A percentile compares a stretch with the other conserved stretches of the same genome.
phyloP scores from a whole-genome alignment of 371 early-diverging fungal species.

The Mortierella sp. region DNA sequence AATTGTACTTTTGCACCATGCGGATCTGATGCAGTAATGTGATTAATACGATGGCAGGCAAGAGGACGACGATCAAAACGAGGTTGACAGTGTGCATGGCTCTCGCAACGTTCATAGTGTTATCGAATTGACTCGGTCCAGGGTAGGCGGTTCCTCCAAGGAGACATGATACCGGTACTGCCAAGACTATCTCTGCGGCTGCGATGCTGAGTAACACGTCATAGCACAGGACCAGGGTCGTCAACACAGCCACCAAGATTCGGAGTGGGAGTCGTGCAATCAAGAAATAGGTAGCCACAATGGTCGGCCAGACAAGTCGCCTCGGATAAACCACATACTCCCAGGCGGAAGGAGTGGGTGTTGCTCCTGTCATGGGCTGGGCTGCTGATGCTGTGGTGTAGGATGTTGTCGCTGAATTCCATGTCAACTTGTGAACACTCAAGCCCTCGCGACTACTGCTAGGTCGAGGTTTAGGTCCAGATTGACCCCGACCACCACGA shows the following conservation, averaged over 20 bases:
- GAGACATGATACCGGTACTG: constrained; percentile 44
- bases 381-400: constrained; percentile 45
- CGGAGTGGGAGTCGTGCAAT: constrained; percentile 49
- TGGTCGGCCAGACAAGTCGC: constrained; percentile 31
- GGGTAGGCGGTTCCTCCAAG: constrained; percentile 46
- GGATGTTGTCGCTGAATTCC: constrained; percentile 52
- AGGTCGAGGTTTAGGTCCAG: constrained; percentile 19
- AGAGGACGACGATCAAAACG: constrained; percentile 31
- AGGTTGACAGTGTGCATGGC: constrained; percentile 54
- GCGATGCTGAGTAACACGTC: constrained; percentile 45
- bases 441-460: constrained; percentile 22
- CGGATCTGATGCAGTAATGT: constrained; percentile 47
- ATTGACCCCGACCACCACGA: background rate
- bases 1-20: constrained; percentile 55
- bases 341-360: constrained; percentile 44
- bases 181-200: constrained; percentile 41
- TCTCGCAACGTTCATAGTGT: constrained; percentile 52
- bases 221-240: constrained; percentile 47
- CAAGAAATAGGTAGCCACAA: constrained; percentile 32
- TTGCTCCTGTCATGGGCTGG: constrained; percentile 38
- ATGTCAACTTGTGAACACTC: constrained; percentile 39
- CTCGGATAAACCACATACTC: constrained; percentile 41
- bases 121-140: constrained; percentile 43
- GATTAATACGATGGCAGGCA: constrained; percentile 38
- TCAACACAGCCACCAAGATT: constrained; percentile 46